Percentiles rank a stretch among this genome's conserved stretches.
phyloP scores from a whole-genome alignment of 495 filamentous ascomycete genomes.

The Lasiosphaeriaceae sp. region DNA sequence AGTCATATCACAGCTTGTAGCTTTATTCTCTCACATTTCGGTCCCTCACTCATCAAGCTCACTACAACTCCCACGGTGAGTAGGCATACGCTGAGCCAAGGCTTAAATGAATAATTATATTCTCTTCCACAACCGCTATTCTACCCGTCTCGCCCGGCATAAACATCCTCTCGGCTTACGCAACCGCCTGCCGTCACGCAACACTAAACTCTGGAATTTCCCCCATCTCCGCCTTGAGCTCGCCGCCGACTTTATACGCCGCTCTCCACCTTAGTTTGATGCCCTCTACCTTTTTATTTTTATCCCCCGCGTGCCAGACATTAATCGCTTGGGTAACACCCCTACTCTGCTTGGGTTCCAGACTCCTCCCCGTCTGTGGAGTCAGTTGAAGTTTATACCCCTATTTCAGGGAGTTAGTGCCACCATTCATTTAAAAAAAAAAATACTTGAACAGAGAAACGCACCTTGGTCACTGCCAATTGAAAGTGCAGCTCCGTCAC shows the following conservation, averaged over 20 bases:
- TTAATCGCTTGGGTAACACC: slow-evolving; percentile 83
- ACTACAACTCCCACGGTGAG: too few relatives aligned
- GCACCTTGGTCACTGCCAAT: slow-evolving; percentile 88
- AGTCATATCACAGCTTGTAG: too few relatives aligned
- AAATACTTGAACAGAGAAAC: slow-evolving; percentile 4
- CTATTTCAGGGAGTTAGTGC: slow-evolving; percentile 47
- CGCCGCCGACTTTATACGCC: slow-evolving; percentile 65
- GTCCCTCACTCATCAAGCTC: too few relatives aligned
- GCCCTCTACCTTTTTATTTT: slow-evolving; percentile 62
- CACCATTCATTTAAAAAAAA: slow-evolving; percentile 1
- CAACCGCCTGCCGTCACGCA: slow-evolving; percentile 29
- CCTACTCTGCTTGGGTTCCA: slow-evolving; percentile 66
- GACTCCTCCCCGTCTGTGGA: slow-evolving; percentile 73
- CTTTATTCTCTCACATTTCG: too few relatives aligned
- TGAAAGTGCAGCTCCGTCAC: slow-evolving; percentile 84
- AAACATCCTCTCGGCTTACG: neutral
- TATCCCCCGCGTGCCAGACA: slow-evolving; percentile 61
- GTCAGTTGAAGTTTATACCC: slow-evolving; percentile 75
- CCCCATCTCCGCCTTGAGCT: slow-evolving; percentile 69
- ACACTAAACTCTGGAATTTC: slow-evolving; percentile 84
- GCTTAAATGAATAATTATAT: too few relatives aligned
- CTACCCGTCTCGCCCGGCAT: too few relatives aligned
- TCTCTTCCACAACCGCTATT: too few relatives aligned
- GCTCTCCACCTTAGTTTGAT: slow-evolving; percentile 89
- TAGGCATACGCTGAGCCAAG: too few relatives aligned